Evolutionary conservation across 768 basidiomycete genomes (phyloP).

Genomic region (Cystobasidium tubakii): DNA sequence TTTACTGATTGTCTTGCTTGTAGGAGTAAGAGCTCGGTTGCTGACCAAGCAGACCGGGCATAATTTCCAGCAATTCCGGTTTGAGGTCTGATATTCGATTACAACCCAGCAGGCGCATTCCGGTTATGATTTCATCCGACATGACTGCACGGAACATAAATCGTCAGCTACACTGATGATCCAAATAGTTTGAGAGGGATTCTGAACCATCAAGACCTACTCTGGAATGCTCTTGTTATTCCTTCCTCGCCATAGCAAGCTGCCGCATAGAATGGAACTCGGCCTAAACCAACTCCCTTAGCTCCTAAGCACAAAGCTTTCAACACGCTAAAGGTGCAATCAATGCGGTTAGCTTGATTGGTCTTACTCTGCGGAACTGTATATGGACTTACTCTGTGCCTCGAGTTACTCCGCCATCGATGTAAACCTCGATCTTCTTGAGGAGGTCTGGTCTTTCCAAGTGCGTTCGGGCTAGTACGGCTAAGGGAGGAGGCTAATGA

Average conservation of each 20-base stretch:
- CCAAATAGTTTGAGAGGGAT: too few relatives aligned
- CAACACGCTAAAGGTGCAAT: neutral
- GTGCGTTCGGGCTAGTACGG: neutral
- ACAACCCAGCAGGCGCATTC: slow-evolving; percentile 2
- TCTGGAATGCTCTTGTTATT: neutral
- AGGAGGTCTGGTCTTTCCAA: neutral
- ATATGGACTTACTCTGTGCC: slow-evolving; percentile 8
- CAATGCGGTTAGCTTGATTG: neutral
- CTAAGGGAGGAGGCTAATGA: neutral
- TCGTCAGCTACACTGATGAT: neutral
- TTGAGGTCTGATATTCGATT: slow-evolving; percentile 1
- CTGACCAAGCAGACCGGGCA: slow-evolving; percentile 4
- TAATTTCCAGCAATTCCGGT: slow-evolving; percentile 2
- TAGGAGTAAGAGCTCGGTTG: slow-evolving; percentile 3
- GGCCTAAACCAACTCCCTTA: slow-evolving; percentile 9
- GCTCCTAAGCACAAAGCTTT: slow-evolving; percentile 10
- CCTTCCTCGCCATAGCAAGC: slow-evolving; percentile 13
- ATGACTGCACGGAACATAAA: neutral
- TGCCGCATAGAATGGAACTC: slow-evolving; percentile 1
- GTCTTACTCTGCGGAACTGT: neutral
- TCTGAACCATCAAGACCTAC: neutral
- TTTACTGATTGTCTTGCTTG: slow-evolving; percentile 10
- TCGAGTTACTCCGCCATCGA: neutral
- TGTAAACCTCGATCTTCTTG: slow-evolving; percentile 2
- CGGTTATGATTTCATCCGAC: slow-evolving; percentile 1